These are phyloP conservation scores for Mentha longifolia DNA, from an alignment of 257 asterid genomes.

Conservation along the genomic window DNA sequence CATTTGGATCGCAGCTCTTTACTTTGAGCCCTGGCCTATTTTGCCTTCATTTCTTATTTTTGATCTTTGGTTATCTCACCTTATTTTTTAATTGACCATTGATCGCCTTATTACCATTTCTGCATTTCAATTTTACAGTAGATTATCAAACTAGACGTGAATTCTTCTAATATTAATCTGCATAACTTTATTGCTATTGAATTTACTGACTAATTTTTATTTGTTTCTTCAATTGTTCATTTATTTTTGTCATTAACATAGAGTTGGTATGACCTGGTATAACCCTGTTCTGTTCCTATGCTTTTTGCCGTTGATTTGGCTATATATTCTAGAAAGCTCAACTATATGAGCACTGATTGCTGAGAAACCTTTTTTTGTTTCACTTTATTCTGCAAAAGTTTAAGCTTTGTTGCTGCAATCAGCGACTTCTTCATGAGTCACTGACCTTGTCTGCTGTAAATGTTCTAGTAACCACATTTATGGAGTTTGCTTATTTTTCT, in stretches of 20 bases:
- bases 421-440: neutral
- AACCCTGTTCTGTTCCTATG: neutral
- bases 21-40: neutral
- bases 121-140: neutral
- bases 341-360: neutral
- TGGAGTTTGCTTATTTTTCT: conserved; percentile 2
- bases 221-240: neutral
- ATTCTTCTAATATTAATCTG: conserved; percentile 1
- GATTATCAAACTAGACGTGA: neutral
- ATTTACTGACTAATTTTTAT: neutral
- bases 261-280: conserved; percentile 2
- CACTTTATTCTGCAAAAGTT: neutral
- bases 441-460: conserved; percentile 8
- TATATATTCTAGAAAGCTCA: neutral
- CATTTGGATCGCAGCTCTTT: neutral
- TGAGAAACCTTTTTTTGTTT: neutral
- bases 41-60: neutral
- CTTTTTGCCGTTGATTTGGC: neutral
- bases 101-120: neutral
- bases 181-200: neutral
- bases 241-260: neutral
- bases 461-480: neutral
- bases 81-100: conserved; percentile 12
- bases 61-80: neutral
- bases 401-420: neutral